These are phyloP conservation scores for Phytopythium kandeliae DNA, from an alignment of 352 stramenopile genomes.

Conservation along the genomic window DNA sequence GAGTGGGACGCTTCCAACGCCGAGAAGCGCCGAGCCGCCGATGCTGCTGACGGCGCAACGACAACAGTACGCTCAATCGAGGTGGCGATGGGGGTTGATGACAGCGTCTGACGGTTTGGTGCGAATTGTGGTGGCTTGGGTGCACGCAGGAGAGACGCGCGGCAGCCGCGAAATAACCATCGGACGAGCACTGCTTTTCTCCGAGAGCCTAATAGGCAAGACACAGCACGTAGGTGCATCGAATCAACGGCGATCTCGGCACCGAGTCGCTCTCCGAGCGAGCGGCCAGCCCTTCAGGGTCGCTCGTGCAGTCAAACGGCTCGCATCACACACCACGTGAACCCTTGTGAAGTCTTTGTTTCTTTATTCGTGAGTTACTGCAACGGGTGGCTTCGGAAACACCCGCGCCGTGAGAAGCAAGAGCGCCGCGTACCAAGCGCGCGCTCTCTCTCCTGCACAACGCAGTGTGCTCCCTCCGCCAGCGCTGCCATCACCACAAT, in stretches of 20 bases:
- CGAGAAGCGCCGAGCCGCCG: slow-evolving; percentile 7
- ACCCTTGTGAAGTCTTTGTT: slow-evolving; percentile 1
- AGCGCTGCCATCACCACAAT: neutral
- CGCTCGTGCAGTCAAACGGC: no score
- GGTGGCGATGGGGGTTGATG: no score
- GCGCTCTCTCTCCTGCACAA: neutral
- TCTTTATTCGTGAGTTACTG: neutral
- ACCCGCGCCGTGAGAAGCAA: neutral
- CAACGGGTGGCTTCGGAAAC: neutral
- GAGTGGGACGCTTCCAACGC: slow-evolving; percentile 47
- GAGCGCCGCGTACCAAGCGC: no score
- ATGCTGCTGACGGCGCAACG: neutral
- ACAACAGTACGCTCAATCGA: neutral
- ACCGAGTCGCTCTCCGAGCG: no score
- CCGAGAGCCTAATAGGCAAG: no score
- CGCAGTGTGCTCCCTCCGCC: neutral
- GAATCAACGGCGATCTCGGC: no score
- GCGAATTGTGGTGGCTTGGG: neutral
- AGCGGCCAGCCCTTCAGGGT: no score
- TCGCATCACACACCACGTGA: neutral
- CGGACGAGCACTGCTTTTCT: no score
- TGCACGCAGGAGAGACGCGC: neutral
- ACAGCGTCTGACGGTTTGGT: neutral
- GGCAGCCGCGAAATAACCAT: neutral
- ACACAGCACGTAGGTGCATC: no score